phyloP scores from a whole-genome alignment of 768 basidiomycete genomes.

The Phlegmacium glaucopus region DNA sequence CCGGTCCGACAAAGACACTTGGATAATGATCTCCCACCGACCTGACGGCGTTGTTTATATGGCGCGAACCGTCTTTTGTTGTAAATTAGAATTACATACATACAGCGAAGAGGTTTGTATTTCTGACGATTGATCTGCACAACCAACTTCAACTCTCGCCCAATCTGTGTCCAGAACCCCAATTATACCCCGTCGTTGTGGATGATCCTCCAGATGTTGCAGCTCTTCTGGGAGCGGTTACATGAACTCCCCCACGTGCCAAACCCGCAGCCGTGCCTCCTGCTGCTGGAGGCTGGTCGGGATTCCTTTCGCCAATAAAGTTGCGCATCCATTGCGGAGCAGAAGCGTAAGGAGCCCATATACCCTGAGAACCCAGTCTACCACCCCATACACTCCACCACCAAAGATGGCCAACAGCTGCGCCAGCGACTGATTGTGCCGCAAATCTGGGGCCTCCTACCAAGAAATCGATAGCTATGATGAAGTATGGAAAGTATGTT shows the following conservation, averaged over 20 bases:
- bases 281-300: conserved; percentile 16
- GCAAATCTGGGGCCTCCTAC: conserved; percentile 56
- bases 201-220: conserved; percentile 4
- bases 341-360: conserved; percentile 35
- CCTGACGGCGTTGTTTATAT: too few relatives aligned
- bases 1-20: too few relatives aligned
- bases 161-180: conserved; percentile 19
- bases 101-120: too few relatives aligned
- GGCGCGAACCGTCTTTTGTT: too few relatives aligned
- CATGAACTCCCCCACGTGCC: conserved; percentile 51
- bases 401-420: conserved; percentile 78
- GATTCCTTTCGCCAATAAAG: conserved; percentile 41
- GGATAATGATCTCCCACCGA: too few relatives aligned
- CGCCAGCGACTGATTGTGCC: conserved; percentile 58
- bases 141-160: conserved; percentile 4
- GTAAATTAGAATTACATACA: too few relatives aligned
- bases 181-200: conserved; percentile 13
- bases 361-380: conserved; percentile 37
- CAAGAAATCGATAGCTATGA: conserved; percentile 72
- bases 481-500: conserved; percentile 68
- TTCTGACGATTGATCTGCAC: too few relatives aligned
- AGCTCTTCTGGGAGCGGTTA: conserved; percentile 47
- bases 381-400: conserved; percentile 70
- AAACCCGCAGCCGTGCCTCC: conserved; percentile 31
- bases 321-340: conserved; percentile 61